phyloP scores from a whole-genome alignment of 202 grass and related monocot species.

The Bolboschoenoplectus hybrid region DNA sequence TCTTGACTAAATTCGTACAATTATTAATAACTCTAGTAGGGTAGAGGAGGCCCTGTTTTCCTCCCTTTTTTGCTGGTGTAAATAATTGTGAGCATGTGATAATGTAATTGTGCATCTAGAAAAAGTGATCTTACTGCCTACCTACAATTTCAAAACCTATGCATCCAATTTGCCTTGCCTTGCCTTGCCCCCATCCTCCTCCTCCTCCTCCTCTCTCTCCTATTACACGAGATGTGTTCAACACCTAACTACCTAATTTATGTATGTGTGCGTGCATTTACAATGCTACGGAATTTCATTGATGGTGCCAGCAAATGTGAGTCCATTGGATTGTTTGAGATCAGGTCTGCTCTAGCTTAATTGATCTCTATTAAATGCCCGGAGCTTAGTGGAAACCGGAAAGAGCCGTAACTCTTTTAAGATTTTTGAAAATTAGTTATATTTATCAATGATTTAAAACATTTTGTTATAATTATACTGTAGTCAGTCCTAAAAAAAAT shows the following conservation, averaged over 20 bases:
- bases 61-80: background rate
- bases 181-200: background rate
- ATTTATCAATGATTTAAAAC: no score
- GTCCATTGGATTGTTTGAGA: background rate
- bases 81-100: conserved; percentile 32
- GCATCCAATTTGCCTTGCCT: background rate
- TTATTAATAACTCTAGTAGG: conserved; percentile 17
- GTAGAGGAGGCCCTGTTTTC: conserved; percentile 10
- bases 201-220: no score
- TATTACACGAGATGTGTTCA: background rate
- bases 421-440: no score
- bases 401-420: no score
- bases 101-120: background rate
- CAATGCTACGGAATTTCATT: background rate
- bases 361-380: background rate
- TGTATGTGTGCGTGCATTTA: background rate
- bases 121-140: conserved; percentile 15
- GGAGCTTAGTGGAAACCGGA: no score
- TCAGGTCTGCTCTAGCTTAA: background rate
- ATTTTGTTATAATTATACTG: no score
- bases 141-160: background rate
- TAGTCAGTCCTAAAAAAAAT: no score
- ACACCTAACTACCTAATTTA: no score
- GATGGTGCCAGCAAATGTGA: conserved; percentile 13
- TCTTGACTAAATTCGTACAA: conserved; percentile 16